A percentile compares a stretch with the other conserved stretches of the same genome.
Conservation (phyloP, 108 stramenopile genomes). For the Nitzschia sp. region DNA sequence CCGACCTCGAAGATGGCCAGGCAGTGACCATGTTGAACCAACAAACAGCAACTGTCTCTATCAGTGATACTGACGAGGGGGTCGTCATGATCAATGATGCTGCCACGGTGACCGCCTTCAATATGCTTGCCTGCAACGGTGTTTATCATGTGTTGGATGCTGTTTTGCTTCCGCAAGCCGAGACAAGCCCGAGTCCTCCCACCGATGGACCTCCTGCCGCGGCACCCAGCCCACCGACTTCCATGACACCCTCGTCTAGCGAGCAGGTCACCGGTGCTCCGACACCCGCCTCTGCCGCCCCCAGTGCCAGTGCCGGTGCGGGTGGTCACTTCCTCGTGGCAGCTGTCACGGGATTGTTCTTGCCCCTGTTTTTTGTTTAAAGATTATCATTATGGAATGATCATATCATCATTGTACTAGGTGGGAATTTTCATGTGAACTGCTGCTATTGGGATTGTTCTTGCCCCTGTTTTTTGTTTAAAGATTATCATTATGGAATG, state of each 20-base stretch:
- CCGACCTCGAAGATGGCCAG: neutral
- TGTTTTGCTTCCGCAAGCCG: neutral
- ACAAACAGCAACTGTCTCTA: neutral
- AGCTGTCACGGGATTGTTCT: too few species aligned
- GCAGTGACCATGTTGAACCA: neutral
- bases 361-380: too few species aligned
- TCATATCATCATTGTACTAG: too few species aligned
- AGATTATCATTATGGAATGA: too few species aligned
- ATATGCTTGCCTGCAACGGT: neutral
- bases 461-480: too few species aligned
- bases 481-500: too few species aligned
- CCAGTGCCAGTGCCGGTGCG: too few species aligned
- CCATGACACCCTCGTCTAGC: neutral
- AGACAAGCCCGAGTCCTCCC: neutral
- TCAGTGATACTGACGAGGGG: neutral
- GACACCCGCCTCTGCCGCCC: too few species aligned
- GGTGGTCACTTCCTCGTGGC: too few species aligned
- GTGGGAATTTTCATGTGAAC: too few species aligned
- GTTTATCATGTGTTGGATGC: neutral
- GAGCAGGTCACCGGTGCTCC: neutral
- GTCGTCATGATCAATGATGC: neutral
- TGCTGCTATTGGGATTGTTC: too few species aligned
- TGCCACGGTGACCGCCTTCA: neutral
- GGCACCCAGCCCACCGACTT: neutral
- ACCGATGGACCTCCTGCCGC: neutral